Base-by-base conservation (phyloP, 2,329 filamentous ascomycete genomes). In the Trematosphaeria pertusa region DNA sequence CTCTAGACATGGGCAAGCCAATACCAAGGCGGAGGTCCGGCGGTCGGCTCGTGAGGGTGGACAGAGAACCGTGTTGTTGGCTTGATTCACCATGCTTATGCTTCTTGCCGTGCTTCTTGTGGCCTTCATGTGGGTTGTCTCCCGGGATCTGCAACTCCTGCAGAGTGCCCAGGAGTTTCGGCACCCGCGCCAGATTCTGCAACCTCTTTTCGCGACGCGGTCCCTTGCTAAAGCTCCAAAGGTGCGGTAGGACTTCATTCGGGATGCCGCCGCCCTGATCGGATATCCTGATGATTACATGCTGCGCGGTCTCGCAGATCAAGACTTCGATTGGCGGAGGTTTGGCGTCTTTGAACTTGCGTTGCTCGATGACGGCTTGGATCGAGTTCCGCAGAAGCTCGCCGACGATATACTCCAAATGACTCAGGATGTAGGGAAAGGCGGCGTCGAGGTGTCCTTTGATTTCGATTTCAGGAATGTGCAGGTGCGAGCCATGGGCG, bases 161-260 rank as follows among this genome's bases (percentile, higher is more conserved):
- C 77, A 96, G 85, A 0, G 93, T 99, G 15, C 91, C 94, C 10
- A 93, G 89, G 81, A 99, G 88, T 50, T 89, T 88, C 3, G 94
- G 94, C 2, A 99, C 93, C 54, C 87, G 85, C 9, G 84, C 84
- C 7, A 99, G 81, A 68, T 97, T 97, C 60, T 89, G 80, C n/a
- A 97, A 80, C 3, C 91, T 85, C 50, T 85, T 82, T 56, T 87
- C 80, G 48, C 86, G 88, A 26, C 90, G 85, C 2, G 92, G 91
- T 0, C 93, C 93, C 73, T 97, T 97, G 73, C 87, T 91, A 70
- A 99, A 99, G 19, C 91, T 96, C 94, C 95, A 99, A 5, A 99
- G 81, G 67, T 95, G 88, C 0, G 93, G 92, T 17, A 97, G 77
- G 48, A 93, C 84, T 33, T 94, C 89, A 37, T 86, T 84, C 1